A percentile compares a stretch with the other conserved stretches of the same genome.
These are phyloP conservation scores for Micromonas pusilla DNA, from an alignment of 139 green algal species.

Conservation along the genomic window DNA sequence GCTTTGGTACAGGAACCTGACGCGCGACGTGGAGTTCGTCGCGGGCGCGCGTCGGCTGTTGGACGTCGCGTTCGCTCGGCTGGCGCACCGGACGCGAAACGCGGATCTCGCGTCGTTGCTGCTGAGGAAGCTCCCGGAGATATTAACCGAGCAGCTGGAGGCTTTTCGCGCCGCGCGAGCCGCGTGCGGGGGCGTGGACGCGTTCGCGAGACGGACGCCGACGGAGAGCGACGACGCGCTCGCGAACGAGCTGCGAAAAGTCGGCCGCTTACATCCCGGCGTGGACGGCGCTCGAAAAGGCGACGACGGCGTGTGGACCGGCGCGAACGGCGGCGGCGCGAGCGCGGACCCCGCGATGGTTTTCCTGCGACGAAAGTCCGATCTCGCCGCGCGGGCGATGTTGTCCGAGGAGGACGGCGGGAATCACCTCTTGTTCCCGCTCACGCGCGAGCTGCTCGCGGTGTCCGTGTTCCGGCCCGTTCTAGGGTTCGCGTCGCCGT, in stretches of 20 bases:
- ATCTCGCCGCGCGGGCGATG: no score
- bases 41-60: not conserved
- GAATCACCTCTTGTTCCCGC: no score
- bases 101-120: not conserved
- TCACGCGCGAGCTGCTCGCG: not conserved
- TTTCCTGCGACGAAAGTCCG: no score
- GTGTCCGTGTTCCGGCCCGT: not conserved
- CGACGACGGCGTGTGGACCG: no score
- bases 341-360: no score
- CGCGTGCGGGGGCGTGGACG: not conserved
- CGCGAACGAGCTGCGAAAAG: not conserved
- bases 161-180: not conserved
- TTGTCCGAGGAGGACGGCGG: no score
- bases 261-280: not conserved
- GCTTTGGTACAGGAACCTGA: constrained; percentile 2
- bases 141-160: not conserved
- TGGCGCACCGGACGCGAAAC: not conserved
- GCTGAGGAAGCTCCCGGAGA: not conserved
- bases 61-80: not conserved
- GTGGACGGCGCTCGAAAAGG: not conserved
- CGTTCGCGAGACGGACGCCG: not conserved
- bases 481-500: not conserved
- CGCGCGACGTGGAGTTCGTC: not conserved
- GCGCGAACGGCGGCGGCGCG: no score
- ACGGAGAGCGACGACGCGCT: not conserved